A percentile compares a stretch with the other conserved stretches of the same genome.
Evolutionary conservation across 2,329 filamentous ascomycete species (phyloP).

Genomic region (Diaporthe citri): DNA sequence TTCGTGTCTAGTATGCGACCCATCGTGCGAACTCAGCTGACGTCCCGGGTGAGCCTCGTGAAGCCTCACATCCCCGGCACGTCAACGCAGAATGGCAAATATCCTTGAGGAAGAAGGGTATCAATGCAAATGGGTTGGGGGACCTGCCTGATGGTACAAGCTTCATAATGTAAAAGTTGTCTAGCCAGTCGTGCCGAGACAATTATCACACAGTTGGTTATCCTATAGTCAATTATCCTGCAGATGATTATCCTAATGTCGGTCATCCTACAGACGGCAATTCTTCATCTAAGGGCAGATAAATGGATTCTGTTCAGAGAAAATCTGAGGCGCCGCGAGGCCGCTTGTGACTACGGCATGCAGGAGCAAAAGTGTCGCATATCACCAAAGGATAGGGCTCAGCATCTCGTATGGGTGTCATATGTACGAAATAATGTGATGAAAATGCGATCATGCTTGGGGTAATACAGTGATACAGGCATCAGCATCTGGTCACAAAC

Average conservation of each 20-base stretch:
- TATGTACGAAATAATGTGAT: not conserved
- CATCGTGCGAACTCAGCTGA: not conserved
- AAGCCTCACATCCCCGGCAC: not conserved
- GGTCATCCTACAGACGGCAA: not conserved
- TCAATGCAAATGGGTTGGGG: not conserved
- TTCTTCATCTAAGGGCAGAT: not conserved
- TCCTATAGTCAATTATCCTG: not conserved
- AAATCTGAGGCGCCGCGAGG: not conserved
- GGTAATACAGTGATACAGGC: not conserved
- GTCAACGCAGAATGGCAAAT: not conserved
- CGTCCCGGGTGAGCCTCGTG: too few species aligned
- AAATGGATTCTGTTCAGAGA: not conserved
- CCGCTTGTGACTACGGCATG: not conserved
- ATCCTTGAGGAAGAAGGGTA: not conserved
- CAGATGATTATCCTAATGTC: too few species aligned
- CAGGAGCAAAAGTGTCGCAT: not conserved
- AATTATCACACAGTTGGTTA: not conserved
- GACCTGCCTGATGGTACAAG: too few species aligned
- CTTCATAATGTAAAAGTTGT: not conserved
- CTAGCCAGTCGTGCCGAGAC: not conserved
- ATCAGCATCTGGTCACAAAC: too few species aligned
- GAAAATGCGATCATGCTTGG: not conserved
- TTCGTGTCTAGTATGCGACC: not conserved
- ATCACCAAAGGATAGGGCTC: not conserved
- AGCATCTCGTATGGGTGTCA: not conserved